Percentiles rank a stretch among this genome's conserved stretches.
These are phyloP conservation scores for Picea sitchensis DNA, from an alignment of 75 land plant genomes.

Conservation along the genomic window DNA sequence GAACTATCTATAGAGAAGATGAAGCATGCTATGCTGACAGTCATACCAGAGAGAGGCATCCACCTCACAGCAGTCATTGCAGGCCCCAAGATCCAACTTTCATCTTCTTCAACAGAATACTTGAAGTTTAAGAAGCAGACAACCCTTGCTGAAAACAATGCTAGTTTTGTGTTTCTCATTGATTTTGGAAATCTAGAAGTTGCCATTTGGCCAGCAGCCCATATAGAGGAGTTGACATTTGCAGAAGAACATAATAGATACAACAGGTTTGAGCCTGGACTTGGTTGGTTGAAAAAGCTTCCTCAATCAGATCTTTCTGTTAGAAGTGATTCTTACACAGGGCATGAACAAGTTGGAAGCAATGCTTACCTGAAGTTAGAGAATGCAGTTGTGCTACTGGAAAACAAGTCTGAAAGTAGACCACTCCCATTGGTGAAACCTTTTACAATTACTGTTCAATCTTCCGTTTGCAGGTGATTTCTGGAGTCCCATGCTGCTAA, in stretches of 20 bases:
- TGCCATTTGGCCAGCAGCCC: slow-evolving; percentile 9
- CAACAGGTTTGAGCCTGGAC: neutral
- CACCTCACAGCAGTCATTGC: neutral
- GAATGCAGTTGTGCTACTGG: neutral
- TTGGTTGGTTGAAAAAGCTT: slow-evolving; percentile 9
- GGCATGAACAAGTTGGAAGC: slow-evolving; percentile 4
- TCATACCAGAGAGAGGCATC: slow-evolving; percentile 2
- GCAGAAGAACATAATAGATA: slow-evolving; percentile 1
- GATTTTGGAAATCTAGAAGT: slow-evolving; percentile 6
- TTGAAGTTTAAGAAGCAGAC: neutral
- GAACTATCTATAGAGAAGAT: neutral
- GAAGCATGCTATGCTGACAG: slow-evolving; percentile 6
- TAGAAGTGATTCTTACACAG: neutral
- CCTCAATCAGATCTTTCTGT: neutral
- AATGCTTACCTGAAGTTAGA: slow-evolving; percentile 7
- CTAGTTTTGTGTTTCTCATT: neutral
- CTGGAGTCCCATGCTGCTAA: neutral
- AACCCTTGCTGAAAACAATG: neutral
- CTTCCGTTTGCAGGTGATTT: slow-evolving; percentile 4
- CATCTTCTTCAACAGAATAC: neutral
- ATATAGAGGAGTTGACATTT: neutral
- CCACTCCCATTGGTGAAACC: slow-evolving; percentile 6
- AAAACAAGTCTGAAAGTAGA: neutral
- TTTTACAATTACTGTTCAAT: neutral
- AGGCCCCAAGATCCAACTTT: slow-evolving; percentile 7